Conservation (phyloP, 495 filamentous ascomycete genomes). For the Staphylotrichum tortipilum region DNA sequence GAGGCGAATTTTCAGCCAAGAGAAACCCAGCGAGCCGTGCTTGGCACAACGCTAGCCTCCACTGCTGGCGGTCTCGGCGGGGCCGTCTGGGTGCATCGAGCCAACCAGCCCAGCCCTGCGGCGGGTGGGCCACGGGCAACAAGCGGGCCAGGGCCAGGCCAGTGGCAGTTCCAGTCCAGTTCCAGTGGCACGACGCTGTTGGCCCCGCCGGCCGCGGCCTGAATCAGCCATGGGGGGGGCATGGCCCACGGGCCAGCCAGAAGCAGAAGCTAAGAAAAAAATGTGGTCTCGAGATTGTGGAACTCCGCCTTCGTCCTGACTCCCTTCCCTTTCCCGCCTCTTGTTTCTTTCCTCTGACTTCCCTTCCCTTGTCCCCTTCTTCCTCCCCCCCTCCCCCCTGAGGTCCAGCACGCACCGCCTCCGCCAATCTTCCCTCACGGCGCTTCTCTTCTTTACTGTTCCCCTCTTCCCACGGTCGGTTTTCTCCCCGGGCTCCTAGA, state of each 20-base stretch:
- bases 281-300: slow-evolving; percentile 25
- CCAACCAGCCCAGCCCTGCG: slow-evolving; percentile 8
- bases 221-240: too few relatives aligned
- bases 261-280: slow-evolving; percentile 16
- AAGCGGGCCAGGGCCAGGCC: too few relatives aligned
- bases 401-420: slow-evolving; percentile 30
- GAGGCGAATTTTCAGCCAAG: background rate
- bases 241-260: too few relatives aligned
- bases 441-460: slow-evolving; percentile 30
- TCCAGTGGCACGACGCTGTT: background rate
- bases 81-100: slow-evolving; percentile 4
- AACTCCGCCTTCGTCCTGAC: slow-evolving; percentile 6
- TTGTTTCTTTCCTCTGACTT: background rate
- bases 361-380: slow-evolving; percentile 9
- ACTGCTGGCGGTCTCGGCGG: too few relatives aligned
- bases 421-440: slow-evolving; percentile 28
- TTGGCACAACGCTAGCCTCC: background rate
- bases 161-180: too few relatives aligned
- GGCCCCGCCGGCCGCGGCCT: slow-evolving; percentile 13
- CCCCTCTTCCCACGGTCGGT: slow-evolving; percentile 20
- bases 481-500: slow-evolving; percentile 22
- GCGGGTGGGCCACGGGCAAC: too few relatives aligned
- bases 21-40: background rate
- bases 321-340: slow-evolving; percentile 8
- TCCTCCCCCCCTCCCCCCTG: slow-evolving; percentile 5